Percentiles rank a stretch among this genome's conserved stretches.
Conservation (phyloP, 805 yeast species). For the Zygotorulaspora sp. region DNA sequence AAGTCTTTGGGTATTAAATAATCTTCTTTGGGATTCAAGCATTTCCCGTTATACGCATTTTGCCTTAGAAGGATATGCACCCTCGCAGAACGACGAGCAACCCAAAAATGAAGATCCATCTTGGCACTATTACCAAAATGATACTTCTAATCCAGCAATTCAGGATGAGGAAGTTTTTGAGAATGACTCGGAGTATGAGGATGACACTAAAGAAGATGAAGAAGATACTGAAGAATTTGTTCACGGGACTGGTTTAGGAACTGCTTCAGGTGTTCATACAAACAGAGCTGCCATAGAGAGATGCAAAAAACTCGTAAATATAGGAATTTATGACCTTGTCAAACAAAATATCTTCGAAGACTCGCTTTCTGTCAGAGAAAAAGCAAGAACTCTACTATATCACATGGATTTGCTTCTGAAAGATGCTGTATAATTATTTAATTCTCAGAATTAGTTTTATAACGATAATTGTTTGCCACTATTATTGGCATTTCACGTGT, state of each 20-base stretch:
- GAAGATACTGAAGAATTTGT: constrained; percentile 18
- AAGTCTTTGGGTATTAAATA: constrained; percentile 32
- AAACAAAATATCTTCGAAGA: constrained; percentile 28
- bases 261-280: constrained; percentile 13
- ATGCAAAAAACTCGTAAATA: constrained; percentile 27
- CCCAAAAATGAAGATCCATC: background rate
- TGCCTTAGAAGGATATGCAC: constrained; percentile 20
- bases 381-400: constrained; percentile 30
- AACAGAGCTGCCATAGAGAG: constrained; percentile 25
- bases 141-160: background rate
- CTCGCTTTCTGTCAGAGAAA: constrained; percentile 30
- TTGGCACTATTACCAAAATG: background rate
- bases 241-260: constrained; percentile 9
- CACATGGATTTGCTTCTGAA: constrained; percentile 32
- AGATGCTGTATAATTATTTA: constrained; percentile 6
- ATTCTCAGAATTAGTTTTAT: no score
- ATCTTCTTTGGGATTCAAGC: constrained; percentile 33
- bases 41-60: constrained; percentile 25
- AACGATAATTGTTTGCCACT: background rate
- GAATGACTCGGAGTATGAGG: constrained; percentile 11
- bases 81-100: constrained; percentile 9
- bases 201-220: constrained; percentile 6
- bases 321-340: constrained; percentile 31
- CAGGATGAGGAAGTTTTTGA: constrained; percentile 8
- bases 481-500: constrained; percentile 6